Evolutionary conservation across 768 basidiomycete species (phyloP).

Genomic region (Tephrocybe sp.): DNA sequence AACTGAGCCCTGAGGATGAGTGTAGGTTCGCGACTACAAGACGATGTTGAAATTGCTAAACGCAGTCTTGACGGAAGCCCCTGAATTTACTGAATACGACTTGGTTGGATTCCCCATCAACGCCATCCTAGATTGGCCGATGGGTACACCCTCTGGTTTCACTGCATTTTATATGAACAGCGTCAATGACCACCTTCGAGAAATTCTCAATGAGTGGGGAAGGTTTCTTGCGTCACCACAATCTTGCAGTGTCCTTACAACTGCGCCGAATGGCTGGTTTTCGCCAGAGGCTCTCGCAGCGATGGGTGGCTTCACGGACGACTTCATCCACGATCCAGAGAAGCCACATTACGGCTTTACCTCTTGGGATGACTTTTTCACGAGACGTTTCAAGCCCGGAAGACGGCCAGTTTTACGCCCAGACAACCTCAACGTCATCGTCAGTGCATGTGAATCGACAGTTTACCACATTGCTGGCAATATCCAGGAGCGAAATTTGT

Average conservation of each 20-base stretch:
- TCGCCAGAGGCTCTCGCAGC: slow-evolving; percentile 12
- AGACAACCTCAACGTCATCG: slow-evolving; percentile 30
- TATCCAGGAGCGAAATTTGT: slow-evolving; percentile 38
- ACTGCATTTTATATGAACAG: too few species aligned
- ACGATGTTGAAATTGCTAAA: slow-evolving; percentile 41
- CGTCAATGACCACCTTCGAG: slow-evolving; percentile 47
- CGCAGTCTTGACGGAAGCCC: slow-evolving; percentile 39
- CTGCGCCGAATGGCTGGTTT: slow-evolving; percentile 47
- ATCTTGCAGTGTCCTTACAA: slow-evolving; percentile 44
- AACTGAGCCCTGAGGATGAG: too few species aligned
- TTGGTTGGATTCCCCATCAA: slow-evolving; percentile 48
- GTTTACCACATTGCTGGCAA: slow-evolving; percentile 34
- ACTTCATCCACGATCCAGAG: neutral
- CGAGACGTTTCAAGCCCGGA: slow-evolving; percentile 31
- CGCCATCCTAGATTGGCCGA: slow-evolving; percentile 41
- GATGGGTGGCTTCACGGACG: neutral
- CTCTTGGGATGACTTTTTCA: slow-evolving; percentile 46
- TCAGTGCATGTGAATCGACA: slow-evolving; percentile 47
- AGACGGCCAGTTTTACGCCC: slow-evolving; percentile 33
- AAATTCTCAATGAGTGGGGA: slow-evolving; percentile 50
- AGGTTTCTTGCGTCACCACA: slow-evolving; percentile 41
- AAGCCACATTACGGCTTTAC: neutral
- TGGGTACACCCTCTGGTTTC: too few species aligned
- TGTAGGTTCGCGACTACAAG: slow-evolving; percentile 38
- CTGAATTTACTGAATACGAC: slow-evolving; percentile 35